Conservation (phyloP, 164 flowering plant species). For the Nelumbo lutea region DNA sequence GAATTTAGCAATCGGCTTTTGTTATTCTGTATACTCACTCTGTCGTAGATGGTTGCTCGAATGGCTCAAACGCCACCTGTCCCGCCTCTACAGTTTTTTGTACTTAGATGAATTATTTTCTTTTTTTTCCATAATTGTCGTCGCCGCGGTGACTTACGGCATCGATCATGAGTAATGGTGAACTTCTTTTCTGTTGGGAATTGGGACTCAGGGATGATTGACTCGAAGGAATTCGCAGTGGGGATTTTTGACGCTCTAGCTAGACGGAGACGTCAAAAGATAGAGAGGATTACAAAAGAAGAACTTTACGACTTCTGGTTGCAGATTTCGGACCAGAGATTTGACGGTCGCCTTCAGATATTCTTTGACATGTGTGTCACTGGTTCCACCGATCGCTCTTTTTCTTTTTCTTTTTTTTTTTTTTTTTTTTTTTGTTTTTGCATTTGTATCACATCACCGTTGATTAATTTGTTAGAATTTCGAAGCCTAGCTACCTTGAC, state of each 20-base stretch:
- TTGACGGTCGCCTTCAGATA: conserved; percentile 94
- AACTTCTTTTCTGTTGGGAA: too few species aligned
- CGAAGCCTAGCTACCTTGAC: background rate
- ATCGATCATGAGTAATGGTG: too few species aligned
- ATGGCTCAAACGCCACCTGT: too few species aligned
- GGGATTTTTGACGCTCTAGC: conserved; percentile 85
- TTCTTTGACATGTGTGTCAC: conserved; percentile 87
- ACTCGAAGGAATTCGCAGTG: conserved; percentile 87
- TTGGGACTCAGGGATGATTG: conserved; percentile 98
- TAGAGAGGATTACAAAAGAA: conserved; percentile 52
- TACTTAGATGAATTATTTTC: background rate
- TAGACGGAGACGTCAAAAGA: conserved; percentile 51
- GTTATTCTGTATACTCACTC: too few species aligned
- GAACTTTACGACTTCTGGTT: conserved; percentile 89
- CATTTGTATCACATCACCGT: background rate
- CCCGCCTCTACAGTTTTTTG: too few species aligned
- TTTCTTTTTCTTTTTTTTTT: background rate
- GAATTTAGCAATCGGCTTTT: background rate
- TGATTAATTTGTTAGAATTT: background rate
- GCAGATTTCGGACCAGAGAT: conserved; percentile 85
- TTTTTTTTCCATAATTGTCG: background rate
- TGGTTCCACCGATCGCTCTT: background rate
- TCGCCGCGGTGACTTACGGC: too few species aligned
- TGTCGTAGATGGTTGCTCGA: too few species aligned
- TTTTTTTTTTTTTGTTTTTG: background rate